Conservation (phyloP, 352 stramenopile species). For the Pythium folliculosum region DNA sequence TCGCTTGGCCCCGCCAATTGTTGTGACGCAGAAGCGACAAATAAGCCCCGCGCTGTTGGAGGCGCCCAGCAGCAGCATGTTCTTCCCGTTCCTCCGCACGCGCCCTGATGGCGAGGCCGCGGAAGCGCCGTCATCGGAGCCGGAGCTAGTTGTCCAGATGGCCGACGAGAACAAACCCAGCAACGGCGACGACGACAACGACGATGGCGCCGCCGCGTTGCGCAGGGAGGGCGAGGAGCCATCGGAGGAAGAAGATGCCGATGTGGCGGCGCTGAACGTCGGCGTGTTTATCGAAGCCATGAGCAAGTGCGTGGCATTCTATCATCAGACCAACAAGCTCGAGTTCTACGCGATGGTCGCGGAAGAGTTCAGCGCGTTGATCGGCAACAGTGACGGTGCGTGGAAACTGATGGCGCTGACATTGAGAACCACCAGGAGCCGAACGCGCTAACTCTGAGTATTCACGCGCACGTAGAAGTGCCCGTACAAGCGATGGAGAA, state of each 20-base stretch:
- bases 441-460: constrained; percentile 18
- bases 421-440: neutral
- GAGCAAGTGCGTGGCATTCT: constrained; percentile 20
- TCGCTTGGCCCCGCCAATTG: neutral
- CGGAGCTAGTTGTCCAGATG: too few relatives aligned
- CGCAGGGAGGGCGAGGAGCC: too few relatives aligned
- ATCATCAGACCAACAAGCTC: constrained; percentile 18
- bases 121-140: too few relatives aligned
- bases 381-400: constrained; percentile 15
- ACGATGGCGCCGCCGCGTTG: too few relatives aligned
- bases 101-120: too few relatives aligned
- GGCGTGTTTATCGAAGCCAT: constrained; percentile 25
- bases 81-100: too few relatives aligned
- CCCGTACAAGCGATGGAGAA: constrained; percentile 5
- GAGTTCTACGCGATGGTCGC: constrained; percentile 29
- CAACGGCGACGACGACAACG: too few relatives aligned
- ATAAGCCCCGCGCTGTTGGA: too few relatives aligned
- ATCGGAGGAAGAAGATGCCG: too few relatives aligned
- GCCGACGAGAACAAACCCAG: too few relatives aligned
- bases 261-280: neutral
- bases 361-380: constrained; percentile 18
- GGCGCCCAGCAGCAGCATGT: neutral
- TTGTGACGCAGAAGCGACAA: neutral
- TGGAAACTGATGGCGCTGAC: neutral
- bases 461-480: neutral